These are phyloP conservation scores for Arabidopsis lyrata DNA, from an alignment of 441 rosid species.

Conservation along the genomic window DNA sequence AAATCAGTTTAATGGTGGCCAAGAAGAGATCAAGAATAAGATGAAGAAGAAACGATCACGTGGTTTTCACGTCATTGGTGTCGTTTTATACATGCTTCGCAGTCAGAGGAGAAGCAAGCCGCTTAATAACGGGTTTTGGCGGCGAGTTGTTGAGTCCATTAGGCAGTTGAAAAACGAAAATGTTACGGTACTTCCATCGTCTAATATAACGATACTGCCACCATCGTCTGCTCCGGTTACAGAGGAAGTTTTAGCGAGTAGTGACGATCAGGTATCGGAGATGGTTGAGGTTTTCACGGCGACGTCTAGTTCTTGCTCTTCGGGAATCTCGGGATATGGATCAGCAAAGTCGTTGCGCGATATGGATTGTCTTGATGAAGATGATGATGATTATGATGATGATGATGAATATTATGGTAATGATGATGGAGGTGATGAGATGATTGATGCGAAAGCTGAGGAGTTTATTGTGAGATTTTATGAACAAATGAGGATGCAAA, in stretches of 20 bases:
- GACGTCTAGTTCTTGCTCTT: conserved; percentile 44
- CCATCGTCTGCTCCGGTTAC: background rate
- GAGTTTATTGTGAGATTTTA: conserved; percentile 61
- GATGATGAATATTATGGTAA: conserved; percentile 32
- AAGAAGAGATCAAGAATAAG: conserved; percentile 30
- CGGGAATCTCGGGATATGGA: conserved; percentile 43
- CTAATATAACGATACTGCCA: conserved; percentile 8
- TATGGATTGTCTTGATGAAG: conserved; percentile 52
- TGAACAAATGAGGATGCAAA: conserved; percentile 58
- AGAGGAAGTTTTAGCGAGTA: conserved; percentile 13
- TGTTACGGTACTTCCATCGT: conserved; percentile 30
- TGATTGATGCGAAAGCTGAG: conserved; percentile 73
- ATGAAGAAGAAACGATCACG: conserved; percentile 50
- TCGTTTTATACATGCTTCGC: conserved; percentile 55
- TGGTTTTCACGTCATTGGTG: conserved; percentile 51
- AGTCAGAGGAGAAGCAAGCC: conserved; percentile 50
- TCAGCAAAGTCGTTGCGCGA: conserved; percentile 59
- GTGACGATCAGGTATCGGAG: conserved; percentile 29
- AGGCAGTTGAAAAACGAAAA: conserved; percentile 53
- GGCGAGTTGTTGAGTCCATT: conserved; percentile 56
- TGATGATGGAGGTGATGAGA: conserved; percentile 53
- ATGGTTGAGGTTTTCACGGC: conserved; percentile 48
- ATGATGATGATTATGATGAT: conserved; percentile 27
- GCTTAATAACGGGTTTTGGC: conserved; percentile 46
- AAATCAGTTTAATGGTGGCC: conserved; percentile 25